These are phyloP conservation scores for Coleophoma eucalyptorum DNA, from an alignment of 2,329 filamentous ascomycete genomes.

Conservation along the genomic window DNA sequence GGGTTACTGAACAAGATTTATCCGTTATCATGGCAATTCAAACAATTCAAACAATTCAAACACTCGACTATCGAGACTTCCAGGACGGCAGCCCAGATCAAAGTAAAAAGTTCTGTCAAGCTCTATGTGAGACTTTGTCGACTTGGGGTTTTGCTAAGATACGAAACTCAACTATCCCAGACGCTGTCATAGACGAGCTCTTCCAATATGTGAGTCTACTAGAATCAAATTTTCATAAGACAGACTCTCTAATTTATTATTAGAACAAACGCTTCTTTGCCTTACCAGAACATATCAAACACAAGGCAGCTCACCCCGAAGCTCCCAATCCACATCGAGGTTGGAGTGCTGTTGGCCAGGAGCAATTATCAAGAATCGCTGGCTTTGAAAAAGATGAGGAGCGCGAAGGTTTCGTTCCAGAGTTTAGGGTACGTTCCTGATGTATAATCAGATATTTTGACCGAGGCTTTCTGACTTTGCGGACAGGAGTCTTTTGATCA, in stretches of 20 bases:
- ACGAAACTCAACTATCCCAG: slow-evolving; percentile 1
- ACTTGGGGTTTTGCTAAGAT: slow-evolving; percentile 1
- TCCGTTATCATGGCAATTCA: slow-evolving; percentile 1
- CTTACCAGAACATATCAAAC: not conserved
- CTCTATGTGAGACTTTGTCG: not conserved
- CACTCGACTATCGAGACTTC: not conserved
- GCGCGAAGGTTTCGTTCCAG: not conserved
- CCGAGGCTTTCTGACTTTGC: not conserved
- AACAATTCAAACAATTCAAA: slow-evolving; percentile 2
- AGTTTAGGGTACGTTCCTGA: not conserved
- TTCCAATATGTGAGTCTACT: not conserved
- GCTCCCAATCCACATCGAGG: not conserved
- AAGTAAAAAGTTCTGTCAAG: not conserved
- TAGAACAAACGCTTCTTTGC: slow-evolving; percentile 2
- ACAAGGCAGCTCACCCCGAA: not conserved
- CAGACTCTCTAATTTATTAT: not conserved
- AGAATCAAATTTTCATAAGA: not conserved
- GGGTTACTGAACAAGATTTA: not conserved
- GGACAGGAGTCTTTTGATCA: slow-evolving; percentile 44
- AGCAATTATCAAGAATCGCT: slow-evolving; percentile 1
- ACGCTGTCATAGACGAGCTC: not conserved
- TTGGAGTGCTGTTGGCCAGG: slow-evolving; percentile 1
- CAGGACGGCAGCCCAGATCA: not conserved
- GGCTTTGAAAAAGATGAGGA: slow-evolving; percentile 1
- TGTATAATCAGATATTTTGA: not conserved